These are phyloP conservation scores for Houttuynia cordata DNA, from an alignment of 164 flowering plant species.

Conservation along the genomic window DNA sequence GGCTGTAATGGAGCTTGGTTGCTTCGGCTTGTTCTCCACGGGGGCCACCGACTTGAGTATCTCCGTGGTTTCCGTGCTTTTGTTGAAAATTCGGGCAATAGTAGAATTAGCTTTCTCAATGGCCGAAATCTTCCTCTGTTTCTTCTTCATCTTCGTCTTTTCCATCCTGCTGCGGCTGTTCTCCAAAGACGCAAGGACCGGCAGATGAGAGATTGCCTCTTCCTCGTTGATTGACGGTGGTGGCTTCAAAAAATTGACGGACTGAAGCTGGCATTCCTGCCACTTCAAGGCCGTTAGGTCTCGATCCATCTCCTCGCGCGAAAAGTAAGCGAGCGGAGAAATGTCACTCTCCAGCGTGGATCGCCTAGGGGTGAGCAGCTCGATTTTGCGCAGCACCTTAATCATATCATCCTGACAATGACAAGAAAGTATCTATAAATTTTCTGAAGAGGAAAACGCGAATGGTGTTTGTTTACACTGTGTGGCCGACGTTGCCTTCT, in stretches of 20 bases:
- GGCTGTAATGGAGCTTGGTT: too few species aligned
- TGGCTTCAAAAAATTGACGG: not conserved
- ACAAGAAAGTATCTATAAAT: not conserved
- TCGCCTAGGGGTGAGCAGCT: not conserved
- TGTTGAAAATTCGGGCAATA: not conserved
- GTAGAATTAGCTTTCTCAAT: not conserved
- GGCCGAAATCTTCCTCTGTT: not conserved
- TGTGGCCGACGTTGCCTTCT: not conserved
- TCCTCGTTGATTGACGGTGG: not conserved
- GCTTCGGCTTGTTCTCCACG: too few species aligned
- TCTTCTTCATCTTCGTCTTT: not conserved
- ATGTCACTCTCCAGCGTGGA: not conserved
- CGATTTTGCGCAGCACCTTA: not conserved
- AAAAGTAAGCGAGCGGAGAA: not conserved
- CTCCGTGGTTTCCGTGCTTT: too few species aligned
- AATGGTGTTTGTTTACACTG: not conserved
- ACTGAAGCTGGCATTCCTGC: not conserved
- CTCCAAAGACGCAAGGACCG: not conserved
- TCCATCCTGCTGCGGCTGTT: too few species aligned
- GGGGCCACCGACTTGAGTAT: too few species aligned
- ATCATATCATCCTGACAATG: not conserved
- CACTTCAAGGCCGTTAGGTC: not conserved
- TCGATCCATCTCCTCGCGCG: not conserved
- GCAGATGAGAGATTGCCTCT: not conserved
- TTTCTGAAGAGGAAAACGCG: not conserved